These are phyloP conservation scores for Eremochloa ophiuroides DNA, from an alignment of 176 grass and related monocot species.

Conservation along the genomic window DNA sequence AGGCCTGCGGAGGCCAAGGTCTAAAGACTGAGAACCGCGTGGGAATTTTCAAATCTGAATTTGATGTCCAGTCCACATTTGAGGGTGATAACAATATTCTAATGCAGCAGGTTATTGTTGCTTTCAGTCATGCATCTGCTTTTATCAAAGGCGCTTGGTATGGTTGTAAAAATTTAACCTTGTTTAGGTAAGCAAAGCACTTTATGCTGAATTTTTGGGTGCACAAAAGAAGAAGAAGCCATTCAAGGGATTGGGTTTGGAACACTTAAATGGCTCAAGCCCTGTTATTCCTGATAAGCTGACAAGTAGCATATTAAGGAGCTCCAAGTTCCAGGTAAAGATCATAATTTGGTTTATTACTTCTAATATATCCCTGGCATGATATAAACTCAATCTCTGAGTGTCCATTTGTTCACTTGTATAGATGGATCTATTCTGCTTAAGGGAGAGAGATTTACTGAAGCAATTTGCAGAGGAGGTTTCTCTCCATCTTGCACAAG, in stretches of 20 bases:
- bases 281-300: conserved; percentile 72
- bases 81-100: conserved; percentile 98
- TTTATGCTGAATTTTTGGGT: conserved; percentile 71
- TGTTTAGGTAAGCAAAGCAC: conserved; percentile 95
- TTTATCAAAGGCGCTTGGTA: conserved; percentile 14
- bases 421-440: conserved; percentile 80
- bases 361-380: conserved; percentile 3
- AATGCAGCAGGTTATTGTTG: conserved; percentile 82
- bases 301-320: conserved; percentile 65
- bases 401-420: neutral
- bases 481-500: conserved; percentile 51
- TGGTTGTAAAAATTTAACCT: conserved; percentile 30
- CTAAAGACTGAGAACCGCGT: conserved; percentile 91
- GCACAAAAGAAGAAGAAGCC: conserved; percentile 62
- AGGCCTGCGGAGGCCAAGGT: conserved; percentile 96
- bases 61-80: conserved; percentile 96
- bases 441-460: conserved; percentile 87
- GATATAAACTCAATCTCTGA: neutral
- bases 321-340: conserved; percentile 80
- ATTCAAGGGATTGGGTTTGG: conserved; percentile 76
- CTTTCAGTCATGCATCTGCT: neutral
- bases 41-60: conserved; percentile 94
- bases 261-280: conserved; percentile 78
- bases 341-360: neutral
- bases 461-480: conserved; percentile 62